Evolutionary conservation across 371 early-diverging fungal genomes (phyloP), one percentile per base, ranked within the genome.

Genomic region (Rhizomucor miehei): DNA sequence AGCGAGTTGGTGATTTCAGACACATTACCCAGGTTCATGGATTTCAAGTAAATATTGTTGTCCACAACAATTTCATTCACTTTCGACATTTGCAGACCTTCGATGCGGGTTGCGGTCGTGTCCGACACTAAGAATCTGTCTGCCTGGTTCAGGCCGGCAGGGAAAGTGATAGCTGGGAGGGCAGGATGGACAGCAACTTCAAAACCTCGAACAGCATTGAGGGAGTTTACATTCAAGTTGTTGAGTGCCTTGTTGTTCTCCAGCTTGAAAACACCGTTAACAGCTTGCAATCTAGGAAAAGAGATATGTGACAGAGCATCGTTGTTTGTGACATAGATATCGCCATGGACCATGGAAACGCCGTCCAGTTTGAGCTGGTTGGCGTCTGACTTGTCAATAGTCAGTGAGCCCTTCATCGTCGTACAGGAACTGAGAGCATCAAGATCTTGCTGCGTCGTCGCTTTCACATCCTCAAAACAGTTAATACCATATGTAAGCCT

Each of bases 11-110:
- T 62, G 12, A 80, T 51, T 1, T 61, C 21, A 5, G 57, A 56
- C 43, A 79, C 39, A 6, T 59, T 57, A 1, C 62, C 55, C 40
- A 80, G 60, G 11, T 68, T 63, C 16, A 82, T 57, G 2, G 34
- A 43, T 46, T 71, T 75, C 34, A 82, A 56, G 40, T 74, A 73
- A 29, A 73, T 69, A 51, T 82, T 82, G 54, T 78, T 75, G 44
- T 75, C 69, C n/a, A 80, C 51, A 1, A 63, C 69, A 6, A 82
- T 24, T 6, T 75, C 73, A 4, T 45, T 41, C 0, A 57, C 60
- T 8, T 65, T 52, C 1, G 51, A 55, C 35, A 73, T 55, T 14
- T 59, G 65, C 10, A 78, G 52, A 9, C 80, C 80, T 13, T 80
- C 73, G 29, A 81, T 17, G 0, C 56, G 56, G 0, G 77, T 67